phyloP scores from a whole-genome alignment of 768 basidiomycete species.

The Gloeostereum incarnatum region DNA sequence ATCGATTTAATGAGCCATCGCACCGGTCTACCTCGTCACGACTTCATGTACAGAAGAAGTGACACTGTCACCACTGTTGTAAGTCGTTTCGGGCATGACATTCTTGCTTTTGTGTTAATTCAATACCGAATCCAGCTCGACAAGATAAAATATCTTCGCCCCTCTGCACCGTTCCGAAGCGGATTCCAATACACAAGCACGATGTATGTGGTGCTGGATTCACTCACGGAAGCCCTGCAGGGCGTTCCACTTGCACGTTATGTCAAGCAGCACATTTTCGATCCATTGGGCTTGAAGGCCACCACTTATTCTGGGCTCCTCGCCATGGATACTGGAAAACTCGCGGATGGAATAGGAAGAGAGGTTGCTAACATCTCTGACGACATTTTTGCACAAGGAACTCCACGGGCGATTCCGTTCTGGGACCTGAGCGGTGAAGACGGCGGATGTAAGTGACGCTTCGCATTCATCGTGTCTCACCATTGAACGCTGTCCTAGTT shows the following conservation, averaged over 20 bases:
- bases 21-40: slow-evolving; percentile 17
- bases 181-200: slow-evolving; percentile 19
- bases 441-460: slow-evolving; percentile 14
- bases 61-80: slow-evolving; percentile 10
- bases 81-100: neutral
- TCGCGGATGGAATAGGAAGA: slow-evolving; percentile 18
- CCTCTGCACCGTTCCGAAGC: slow-evolving; percentile 19
- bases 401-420: slow-evolving; percentile 7
- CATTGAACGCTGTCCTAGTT: slow-evolving; percentile 8
- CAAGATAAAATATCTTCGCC: slow-evolving; percentile 13
- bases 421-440: slow-evolving; percentile 12
- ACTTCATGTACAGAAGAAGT: slow-evolving; percentile 5
- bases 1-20: slow-evolving; percentile 19
- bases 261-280: slow-evolving; percentile 20
- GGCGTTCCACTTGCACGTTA: slow-evolving; percentile 17
- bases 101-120: neutral
- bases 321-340: slow-evolving; percentile 16
- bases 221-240: slow-evolving; percentile 16
- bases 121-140: neutral
- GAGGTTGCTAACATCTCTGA: slow-evolving; percentile 2
- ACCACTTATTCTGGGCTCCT: slow-evolving; percentile 19
- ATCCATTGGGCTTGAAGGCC: slow-evolving; percentile 16
- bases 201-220: slow-evolving; percentile 19
- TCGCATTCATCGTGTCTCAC: neutral
- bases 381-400: neutral